A percentile compares a stretch with the other conserved stretches of the same genome.
These are phyloP conservation scores for Bullera alba DNA, from an alignment of 768 basidiomycete species.

Conservation along the genomic window DNA sequence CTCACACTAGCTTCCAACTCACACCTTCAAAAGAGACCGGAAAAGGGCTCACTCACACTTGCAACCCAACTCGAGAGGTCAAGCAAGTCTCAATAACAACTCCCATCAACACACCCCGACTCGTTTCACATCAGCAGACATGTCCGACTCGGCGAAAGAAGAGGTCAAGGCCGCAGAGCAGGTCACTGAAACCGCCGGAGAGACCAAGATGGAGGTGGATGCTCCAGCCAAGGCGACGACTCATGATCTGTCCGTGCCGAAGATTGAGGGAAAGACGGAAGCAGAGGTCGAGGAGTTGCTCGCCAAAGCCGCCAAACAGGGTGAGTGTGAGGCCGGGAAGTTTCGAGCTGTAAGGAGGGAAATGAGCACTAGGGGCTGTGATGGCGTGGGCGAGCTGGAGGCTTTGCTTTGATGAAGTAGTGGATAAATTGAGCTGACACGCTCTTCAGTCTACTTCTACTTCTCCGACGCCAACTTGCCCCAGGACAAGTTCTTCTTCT, in stretches of 20 bases:
- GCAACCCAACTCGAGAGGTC: too few species aligned
- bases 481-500: constrained; percentile 82
- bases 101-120: too few species aligned
- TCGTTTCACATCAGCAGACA: too few species aligned
- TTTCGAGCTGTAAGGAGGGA: too few species aligned
- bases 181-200: neutral
- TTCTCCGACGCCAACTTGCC: constrained; percentile 95
- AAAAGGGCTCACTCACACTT: too few species aligned
- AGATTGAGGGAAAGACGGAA: constrained; percentile 31
- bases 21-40: too few species aligned
- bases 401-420: neutral
- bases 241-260: constrained; percentile 10
- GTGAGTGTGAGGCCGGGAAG: constrained; percentile 19
- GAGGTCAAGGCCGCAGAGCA: neutral
- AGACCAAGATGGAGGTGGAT: neutral
- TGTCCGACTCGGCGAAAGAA: too few species aligned
- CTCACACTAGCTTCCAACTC: too few species aligned
- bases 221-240: neutral
- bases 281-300: constrained; percentile 37
- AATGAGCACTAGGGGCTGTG: too few species aligned
- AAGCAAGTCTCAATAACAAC: too few species aligned
- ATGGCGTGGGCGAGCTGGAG: too few species aligned
- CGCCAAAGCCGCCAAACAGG: constrained; percentile 34
- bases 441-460: constrained; percentile 79
- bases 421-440: constrained; percentile 1